These are phyloP conservation scores for Aspergillus fumigatus DNA, from an alignment of 2,329 filamentous ascomycete species.

Conservation along the genomic window DNA sequence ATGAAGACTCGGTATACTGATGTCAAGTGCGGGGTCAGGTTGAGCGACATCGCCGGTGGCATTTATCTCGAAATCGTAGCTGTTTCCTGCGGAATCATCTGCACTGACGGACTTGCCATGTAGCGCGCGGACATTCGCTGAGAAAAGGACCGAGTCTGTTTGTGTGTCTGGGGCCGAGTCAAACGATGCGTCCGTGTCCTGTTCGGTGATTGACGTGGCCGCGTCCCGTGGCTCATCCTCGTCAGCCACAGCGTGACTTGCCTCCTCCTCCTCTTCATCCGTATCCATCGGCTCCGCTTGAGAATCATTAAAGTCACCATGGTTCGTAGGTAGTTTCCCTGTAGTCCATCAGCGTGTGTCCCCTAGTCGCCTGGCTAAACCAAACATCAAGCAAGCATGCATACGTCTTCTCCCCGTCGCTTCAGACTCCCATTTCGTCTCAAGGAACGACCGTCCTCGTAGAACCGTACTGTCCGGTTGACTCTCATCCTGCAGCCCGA, in stretches of 20 bases:
- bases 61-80: conserved; percentile 11
- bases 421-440: conserved; percentile 40
- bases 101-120: conserved; percentile 13
- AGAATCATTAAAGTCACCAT: conserved; percentile 7
- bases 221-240: conserved; percentile 5
- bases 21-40: background rate
- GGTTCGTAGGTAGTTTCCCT: conserved; percentile 20
- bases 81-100: conserved; percentile 3
- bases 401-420: conserved; percentile 27
- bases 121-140: conserved; percentile 19
- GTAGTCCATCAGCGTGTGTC: conserved; percentile 1
- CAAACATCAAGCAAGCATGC: background rate
- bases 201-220: conserved; percentile 17
- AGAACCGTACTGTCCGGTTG: conserved; percentile 7
- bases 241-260: conserved; percentile 4
- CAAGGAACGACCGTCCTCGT: conserved; percentile 34
- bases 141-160: conserved; percentile 6
- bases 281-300: conserved; percentile 9
- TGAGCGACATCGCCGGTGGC: conserved; percentile 2
- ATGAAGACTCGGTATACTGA: background rate
- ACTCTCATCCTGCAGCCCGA: conserved; percentile 11
- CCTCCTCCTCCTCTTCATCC: conserved; percentile 6
- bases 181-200: conserved; percentile 14
- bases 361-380: conserved; percentile 1
- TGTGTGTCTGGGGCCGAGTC: conserved; percentile 8